Evolutionary conservation across 1,139 yeast genomes (phyloP).

Genomic region (Suhomyces atakaporum): DNA sequence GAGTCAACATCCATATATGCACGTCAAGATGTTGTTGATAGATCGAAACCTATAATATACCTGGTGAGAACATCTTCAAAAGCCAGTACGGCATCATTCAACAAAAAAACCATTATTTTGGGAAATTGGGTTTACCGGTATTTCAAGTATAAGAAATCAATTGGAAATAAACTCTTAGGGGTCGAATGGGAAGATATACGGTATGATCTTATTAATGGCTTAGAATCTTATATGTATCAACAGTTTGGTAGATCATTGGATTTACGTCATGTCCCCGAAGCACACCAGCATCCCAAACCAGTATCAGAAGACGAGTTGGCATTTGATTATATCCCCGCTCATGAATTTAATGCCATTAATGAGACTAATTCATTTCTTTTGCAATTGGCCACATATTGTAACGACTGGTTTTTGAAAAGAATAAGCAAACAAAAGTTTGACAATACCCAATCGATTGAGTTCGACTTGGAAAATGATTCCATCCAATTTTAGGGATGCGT

Average conservation of each 20-base stretch:
- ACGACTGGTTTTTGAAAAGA: conserved; percentile 26
- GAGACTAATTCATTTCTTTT: conserved; percentile 34
- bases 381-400: conserved; percentile 30
- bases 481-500: conserved; percentile 15
- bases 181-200: conserved; percentile 52
- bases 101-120: conserved; percentile 29
- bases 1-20: conserved; percentile 23
- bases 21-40: conserved; percentile 25
- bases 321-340: conserved; percentile 32
- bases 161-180: conserved; percentile 41
- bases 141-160: conserved; percentile 42
- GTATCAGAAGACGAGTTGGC: conserved; percentile 19
- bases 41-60: conserved; percentile 32
- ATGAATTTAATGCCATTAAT: conserved; percentile 38
- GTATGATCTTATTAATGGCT: conserved; percentile 40
- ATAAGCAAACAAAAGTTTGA: conserved; percentile 4
- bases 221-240: conserved; percentile 38
- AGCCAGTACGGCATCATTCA: conserved; percentile 33
- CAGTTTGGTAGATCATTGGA: conserved; percentile 33
- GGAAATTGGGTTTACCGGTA: conserved; percentile 38
- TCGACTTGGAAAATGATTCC: conserved; percentile 32
- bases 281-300: conserved; percentile 6
- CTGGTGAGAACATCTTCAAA: conserved; percentile 34
- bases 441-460: conserved; percentile 11
- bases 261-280: conserved; percentile 7